Evolutionary conservation across 2,329 filamentous ascomycete species (phyloP).

Genomic region (Fusarium camptoceras): DNA sequence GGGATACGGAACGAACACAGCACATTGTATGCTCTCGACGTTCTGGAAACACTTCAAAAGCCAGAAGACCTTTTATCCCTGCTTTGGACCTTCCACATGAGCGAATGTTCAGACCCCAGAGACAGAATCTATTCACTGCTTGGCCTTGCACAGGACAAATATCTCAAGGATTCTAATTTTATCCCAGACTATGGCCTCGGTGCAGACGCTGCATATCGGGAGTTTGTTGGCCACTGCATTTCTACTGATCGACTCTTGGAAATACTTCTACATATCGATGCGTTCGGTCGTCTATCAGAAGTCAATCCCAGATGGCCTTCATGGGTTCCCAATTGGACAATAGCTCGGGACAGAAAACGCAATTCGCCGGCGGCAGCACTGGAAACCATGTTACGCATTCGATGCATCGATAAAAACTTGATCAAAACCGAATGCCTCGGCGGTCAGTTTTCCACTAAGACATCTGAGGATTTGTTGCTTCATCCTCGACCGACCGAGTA

Average conservation of each 20-base stretch:
- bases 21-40: accelerated
- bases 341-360: accelerated
- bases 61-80: neutral
- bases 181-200: neutral
- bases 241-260: accelerated
- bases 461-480: too few relatives aligned
- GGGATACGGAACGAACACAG: accelerated
- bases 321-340: neutral
- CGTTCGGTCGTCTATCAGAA: neutral
- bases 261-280: neutral
- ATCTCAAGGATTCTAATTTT: too few relatives aligned
- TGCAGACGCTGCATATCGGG: neutral
- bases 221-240: accelerated
- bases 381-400: accelerated
- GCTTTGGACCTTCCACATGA: neutral
- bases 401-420: too few relatives aligned
- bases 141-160: neutral
- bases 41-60: accelerated
- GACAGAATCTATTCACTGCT: neutral
- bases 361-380: too few relatives aligned
- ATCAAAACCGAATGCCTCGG: too few relatives aligned
- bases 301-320: neutral
- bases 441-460: too few relatives aligned
- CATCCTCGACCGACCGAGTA: too few relatives aligned
- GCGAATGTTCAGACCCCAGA: neutral